Evolutionary conservation across 2,329 filamentous ascomycete species (phyloP).

Genomic region (Knufia petricola): DNA sequence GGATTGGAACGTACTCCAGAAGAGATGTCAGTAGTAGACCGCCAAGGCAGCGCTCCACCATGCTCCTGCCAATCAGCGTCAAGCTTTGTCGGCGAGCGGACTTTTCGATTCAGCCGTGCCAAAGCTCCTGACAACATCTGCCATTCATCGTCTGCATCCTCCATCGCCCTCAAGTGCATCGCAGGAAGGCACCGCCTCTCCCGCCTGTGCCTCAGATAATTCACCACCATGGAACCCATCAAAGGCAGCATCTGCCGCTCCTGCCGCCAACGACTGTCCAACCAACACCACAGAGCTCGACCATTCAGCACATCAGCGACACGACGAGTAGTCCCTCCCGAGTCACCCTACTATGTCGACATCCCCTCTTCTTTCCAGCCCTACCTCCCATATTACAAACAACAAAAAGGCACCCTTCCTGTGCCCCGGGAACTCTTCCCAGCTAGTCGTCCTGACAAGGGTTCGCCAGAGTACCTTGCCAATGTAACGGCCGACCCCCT

Average conservation of each 20-base stretch:
- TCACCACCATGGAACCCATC: slow-evolving; percentile 13
- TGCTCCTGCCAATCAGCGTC: no score
- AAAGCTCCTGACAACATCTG: no score
- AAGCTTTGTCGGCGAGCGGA: no score
- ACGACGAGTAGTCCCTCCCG: slow-evolving; percentile 55
- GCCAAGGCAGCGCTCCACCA: no score
- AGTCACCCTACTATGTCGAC: slow-evolving; percentile 80
- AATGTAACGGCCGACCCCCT: slow-evolving; percentile 48
- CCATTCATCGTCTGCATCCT: no score
- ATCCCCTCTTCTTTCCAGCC: slow-evolving; percentile 66
- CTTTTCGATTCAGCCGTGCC: no score
- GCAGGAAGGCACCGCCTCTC: not conserved
- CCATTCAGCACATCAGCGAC: slow-evolving; percentile 39
- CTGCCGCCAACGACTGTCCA: slow-evolving; percentile 17
- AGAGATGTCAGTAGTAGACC: no score
- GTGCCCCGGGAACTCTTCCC: slow-evolving; percentile 73
- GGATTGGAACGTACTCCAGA: no score
- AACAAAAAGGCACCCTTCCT: slow-evolving; percentile 65
- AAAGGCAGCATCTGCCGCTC: slow-evolving; percentile 19
- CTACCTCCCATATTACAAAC: slow-evolving; percentile 29
- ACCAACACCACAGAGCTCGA: slow-evolving; percentile 21
- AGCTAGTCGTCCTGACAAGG: slow-evolving; percentile 50
- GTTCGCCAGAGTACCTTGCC: slow-evolving; percentile 41
- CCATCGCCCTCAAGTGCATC: not conserved
- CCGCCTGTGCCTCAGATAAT: not conserved